These are phyloP conservation scores for Ziziphus jujuba DNA, from an alignment of 306 rosid genomes.

Conservation along the genomic window DNA sequence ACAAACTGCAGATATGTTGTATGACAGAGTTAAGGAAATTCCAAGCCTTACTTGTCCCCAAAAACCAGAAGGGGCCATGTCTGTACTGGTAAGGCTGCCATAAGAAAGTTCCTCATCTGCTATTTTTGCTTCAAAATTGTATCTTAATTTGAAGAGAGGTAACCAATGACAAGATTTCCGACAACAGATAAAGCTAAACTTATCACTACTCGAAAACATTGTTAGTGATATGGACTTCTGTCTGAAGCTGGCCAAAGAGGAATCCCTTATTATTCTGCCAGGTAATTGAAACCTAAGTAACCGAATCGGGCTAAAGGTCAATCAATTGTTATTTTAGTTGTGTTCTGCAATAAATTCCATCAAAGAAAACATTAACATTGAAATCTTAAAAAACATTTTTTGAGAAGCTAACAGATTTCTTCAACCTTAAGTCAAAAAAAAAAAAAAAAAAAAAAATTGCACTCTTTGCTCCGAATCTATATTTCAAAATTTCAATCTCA, in stretches of 20 bases:
- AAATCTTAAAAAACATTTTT: neutral
- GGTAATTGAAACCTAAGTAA: conserved; percentile 26
- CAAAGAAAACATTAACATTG: too few relatives aligned
- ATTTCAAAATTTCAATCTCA: too few relatives aligned
- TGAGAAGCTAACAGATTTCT: too few relatives aligned
- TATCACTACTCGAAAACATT: conserved; percentile 46
- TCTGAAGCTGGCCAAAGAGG: conserved; percentile 57
- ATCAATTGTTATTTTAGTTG: neutral
- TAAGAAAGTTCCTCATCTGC: neutral
- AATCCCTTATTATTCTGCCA: conserved; percentile 58
- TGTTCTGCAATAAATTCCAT: neutral
- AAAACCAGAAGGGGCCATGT: conserved; percentile 73
- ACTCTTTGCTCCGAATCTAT: too few relatives aligned
- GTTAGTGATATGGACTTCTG: conserved; percentile 64
- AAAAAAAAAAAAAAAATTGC: too few relatives aligned
- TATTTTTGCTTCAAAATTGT: neutral
- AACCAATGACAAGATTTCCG: neutral
- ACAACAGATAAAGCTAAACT: conserved; percentile 53
- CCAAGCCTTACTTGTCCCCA: conserved; percentile 62
- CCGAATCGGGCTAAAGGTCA: too few relatives aligned
- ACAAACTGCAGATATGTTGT: conserved; percentile 43
- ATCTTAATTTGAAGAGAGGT: neutral
- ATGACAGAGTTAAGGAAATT: conserved; percentile 45
- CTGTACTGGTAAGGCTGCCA: conserved; percentile 47
- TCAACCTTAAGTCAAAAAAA: too few relatives aligned